Conservation (phyloP, 2,329 filamentous ascomycete species). For the Fusarium falciforme region DNA sequence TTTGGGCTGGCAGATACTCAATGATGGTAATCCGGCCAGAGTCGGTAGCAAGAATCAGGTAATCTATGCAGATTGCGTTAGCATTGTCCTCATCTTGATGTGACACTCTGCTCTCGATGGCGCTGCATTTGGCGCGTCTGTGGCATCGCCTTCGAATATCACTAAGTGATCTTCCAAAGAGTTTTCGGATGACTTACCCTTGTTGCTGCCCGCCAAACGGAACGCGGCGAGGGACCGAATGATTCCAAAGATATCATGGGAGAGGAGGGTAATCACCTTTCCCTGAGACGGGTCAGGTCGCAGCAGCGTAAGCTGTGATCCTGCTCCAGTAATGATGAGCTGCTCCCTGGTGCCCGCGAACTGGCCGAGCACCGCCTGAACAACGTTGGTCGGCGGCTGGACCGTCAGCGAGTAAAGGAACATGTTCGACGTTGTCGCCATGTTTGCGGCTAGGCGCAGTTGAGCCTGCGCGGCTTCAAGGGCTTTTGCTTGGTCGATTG, state of each 20-base stretch:
- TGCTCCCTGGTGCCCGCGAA: slow-evolving; percentile 97
- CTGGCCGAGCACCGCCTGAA: slow-evolving; percentile 91
- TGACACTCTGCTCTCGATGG: slow-evolving; percentile 44
- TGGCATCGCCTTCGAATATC: slow-evolving; percentile 57
- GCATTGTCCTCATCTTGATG: slow-evolving; percentile 26
- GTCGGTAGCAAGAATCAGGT: slow-evolving; percentile 94
- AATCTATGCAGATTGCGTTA: slow-evolving; percentile 71
- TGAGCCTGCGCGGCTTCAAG: slow-evolving; percentile 61
- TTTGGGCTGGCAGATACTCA: slow-evolving; percentile 88
- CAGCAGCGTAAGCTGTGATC: slow-evolving; percentile 88
- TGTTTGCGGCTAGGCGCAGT: slow-evolving; percentile 66
- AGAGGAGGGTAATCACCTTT: slow-evolving; percentile 86
- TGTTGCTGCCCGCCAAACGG: slow-evolving; percentile 90
- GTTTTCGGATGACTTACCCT: slow-evolving; percentile 77
- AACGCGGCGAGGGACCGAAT: slow-evolving; percentile 91
- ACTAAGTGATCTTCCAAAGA: slow-evolving; percentile 73
- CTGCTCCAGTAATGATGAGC: slow-evolving; percentile 94
- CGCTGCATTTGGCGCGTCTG: slow-evolving; percentile 35
- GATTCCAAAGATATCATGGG: slow-evolving; percentile 96
- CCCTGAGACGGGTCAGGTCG: slow-evolving; percentile 87
- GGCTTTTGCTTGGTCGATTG: slow-evolving; percentile 43
- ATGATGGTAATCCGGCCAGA: slow-evolving; percentile 94
- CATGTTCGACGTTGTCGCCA: slow-evolving; percentile 99
- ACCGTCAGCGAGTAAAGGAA: slow-evolving; percentile 98
- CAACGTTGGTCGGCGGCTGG: slow-evolving; percentile 89